phyloP scores from a whole-genome alignment of 805 yeast species.

The Nakazawaea sp. region DNA sequence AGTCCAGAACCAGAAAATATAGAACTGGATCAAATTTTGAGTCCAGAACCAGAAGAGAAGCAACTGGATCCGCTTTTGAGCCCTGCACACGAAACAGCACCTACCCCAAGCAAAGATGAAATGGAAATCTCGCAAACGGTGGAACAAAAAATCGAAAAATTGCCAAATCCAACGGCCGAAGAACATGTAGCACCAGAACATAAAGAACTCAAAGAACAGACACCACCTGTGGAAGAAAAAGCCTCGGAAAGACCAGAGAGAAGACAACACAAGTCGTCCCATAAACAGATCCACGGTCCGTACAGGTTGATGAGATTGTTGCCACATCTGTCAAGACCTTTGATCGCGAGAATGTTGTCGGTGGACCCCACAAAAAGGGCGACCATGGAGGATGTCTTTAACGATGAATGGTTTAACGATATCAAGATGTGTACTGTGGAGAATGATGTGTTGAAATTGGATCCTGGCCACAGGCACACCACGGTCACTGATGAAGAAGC shows the following conservation, averaged over 20 bases:
- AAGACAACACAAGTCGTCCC: conserved; percentile 30
- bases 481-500: conserved; percentile 38
- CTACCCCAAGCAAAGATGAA: background rate
- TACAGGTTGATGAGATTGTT: conserved; percentile 72
- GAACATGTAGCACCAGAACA: background rate
- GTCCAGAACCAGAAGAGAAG: background rate
- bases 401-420: conserved; percentile 65
- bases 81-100: background rate
- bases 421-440: conserved; percentile 54
- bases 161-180: background rate
- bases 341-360: conserved; percentile 58
- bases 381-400: conserved; percentile 54
- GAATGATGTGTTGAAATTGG: conserved; percentile 31
- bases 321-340: conserved; percentile 80
- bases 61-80: background rate
- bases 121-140: background rate
- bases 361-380: conserved; percentile 60
- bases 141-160: background rate
- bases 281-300: conserved; percentile 71
- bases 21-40: background rate
- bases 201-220: background rate
- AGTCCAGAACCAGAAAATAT: background rate
- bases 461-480: conserved; percentile 46
- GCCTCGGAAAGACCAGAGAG: conserved; percentile 24
- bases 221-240: conserved; percentile 7